Conservation (phyloP, 73 alveolate genomes). For the Tetrahymena elliotti region DNA sequence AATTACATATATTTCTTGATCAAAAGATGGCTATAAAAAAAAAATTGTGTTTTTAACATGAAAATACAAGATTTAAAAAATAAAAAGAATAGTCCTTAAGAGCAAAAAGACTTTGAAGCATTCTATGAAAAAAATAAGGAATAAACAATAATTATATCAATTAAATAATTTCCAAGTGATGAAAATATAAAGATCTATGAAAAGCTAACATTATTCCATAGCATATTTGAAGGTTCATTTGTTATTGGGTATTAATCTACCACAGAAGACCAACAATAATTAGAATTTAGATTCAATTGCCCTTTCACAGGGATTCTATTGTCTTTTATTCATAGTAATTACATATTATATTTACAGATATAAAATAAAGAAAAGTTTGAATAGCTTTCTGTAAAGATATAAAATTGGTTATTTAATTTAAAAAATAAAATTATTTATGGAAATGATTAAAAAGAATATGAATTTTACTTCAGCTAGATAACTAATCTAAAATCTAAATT, state of each 20-base stretch:
- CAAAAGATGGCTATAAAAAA: neutral
- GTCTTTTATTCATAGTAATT: neutral
- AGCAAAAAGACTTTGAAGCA: too few relatives aligned
- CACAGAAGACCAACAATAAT: too few relatives aligned
- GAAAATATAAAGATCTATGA: neutral
- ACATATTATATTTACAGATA: neutral
- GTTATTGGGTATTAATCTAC: neutral
- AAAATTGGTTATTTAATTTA: too few relatives aligned
- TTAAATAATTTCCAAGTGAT: too few relatives aligned
- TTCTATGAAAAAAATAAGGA: neutral
- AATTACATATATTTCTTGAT: neutral
- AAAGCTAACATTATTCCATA: neutral
- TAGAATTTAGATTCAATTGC: neutral
- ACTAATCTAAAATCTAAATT: too few relatives aligned
- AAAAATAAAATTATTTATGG: too few relatives aligned
- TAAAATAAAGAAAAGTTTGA: too few relatives aligned
- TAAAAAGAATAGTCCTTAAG: too few relatives aligned
- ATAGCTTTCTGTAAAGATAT: too few relatives aligned
- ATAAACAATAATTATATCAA: neutral
- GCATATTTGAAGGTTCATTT: neutral
- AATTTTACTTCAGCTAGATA: too few relatives aligned
- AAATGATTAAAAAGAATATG: too few relatives aligned
- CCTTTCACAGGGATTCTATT: neutral
- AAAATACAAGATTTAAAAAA: too few relatives aligned
- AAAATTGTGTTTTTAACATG: neutral